Base-by-base conservation (phyloP, 805 yeast genomes). In the Candida ficus region DNA sequence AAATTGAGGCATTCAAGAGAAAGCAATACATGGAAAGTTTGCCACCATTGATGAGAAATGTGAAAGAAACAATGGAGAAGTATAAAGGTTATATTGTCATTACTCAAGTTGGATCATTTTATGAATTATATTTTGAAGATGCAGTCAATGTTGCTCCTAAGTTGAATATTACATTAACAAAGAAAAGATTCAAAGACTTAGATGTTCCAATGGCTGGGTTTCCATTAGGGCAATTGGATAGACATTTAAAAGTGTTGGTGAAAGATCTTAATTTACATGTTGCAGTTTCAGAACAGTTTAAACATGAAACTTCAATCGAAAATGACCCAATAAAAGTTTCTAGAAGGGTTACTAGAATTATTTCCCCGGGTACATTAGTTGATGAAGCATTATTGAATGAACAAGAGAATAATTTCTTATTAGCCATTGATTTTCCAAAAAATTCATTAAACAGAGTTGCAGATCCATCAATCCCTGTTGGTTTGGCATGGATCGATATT, bases 291-390 rank as follows among this genome's bases (percentile, higher is more conserved):
- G 93, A 86, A 50, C 95, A 91, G 60, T 69, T 63, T 33, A 54
- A 50, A 33, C 56, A 53, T 22, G 59, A 60, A 1, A 18, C 38
- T 4, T 39, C 43, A 0, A 52, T 57, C 1, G 65, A 60, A 8
- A 56, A 59, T 39, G 70, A 66, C 33, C 53, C 50, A 5, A 65
- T 63, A 23, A 59, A 57, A 29, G 72, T 83, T 17, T 75, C 73
- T 31, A 67, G 99, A 34, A 80, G 85, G 26, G 78, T 93, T 0
- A 73, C 87, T 7, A 67, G 97, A 31, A 76, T 91, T 7, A 77
- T 93, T 2, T 83, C 97, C 0, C 96, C 97, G 0, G 99, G 99
- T 1, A 91, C 98, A 0, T 71, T 91, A 26, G 75, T 91, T 10
- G 96, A 87, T 53, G 97, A 91, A 52, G 78, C 83, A 0, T 80